phyloP scores from a whole-genome alignment of 169 alveolate genomes.

The Plasmodium gonderi region DNA sequence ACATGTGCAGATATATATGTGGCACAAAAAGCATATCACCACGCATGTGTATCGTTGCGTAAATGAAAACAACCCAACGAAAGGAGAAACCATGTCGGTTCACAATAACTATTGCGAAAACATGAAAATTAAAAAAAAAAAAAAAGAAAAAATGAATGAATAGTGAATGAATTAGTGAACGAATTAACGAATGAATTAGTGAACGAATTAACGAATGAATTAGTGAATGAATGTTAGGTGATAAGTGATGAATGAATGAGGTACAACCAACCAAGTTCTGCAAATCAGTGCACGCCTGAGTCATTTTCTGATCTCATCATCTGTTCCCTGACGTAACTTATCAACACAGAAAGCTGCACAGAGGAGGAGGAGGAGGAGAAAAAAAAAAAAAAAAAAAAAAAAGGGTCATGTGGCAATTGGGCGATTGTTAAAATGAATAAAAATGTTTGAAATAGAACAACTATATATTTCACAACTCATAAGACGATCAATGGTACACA shows the following conservation, averaged over 20 bases:
- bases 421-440: neutral
- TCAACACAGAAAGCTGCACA: constrained; percentile 32
- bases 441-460: neutral
- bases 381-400: constrained; percentile 11
- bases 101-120: neutral
- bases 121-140: neutral
- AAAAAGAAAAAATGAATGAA: neutral
- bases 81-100: neutral
- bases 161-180: neutral
- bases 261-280: neutral
- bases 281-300: constrained; percentile 2
- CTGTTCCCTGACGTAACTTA: constrained; percentile 44
- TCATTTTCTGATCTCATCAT: constrained; percentile 36
- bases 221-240: too few species aligned
- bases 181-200: neutral
- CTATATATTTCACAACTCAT: neutral
- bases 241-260: neutral
- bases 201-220: neutral
- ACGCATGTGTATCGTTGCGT: neutral
- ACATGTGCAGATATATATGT: neutral
- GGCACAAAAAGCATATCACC: neutral
- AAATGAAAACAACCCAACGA: neutral
- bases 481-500: neutral
- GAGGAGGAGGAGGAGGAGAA: neutral
- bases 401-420: neutral